phyloP scores from a whole-genome alignment of 441 rosid genomes.

The Kokia cookei region DNA sequence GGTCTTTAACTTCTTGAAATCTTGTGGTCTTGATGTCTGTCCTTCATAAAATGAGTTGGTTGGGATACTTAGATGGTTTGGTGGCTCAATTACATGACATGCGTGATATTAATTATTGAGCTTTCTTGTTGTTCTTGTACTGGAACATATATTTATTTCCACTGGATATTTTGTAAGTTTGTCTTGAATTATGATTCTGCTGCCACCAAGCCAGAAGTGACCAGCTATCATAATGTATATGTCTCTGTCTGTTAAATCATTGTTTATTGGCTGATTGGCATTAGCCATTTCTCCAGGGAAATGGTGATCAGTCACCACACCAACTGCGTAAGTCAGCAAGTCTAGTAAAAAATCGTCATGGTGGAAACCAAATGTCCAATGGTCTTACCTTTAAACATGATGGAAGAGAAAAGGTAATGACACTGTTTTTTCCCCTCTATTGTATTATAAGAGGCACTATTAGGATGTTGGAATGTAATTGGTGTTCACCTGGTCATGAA shows the following conservation, averaged over 20 bases:
- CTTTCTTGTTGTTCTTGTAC: neutral
- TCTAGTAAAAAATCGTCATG: conserved; percentile 39
- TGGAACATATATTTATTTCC: neutral
- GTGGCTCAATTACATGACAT: neutral
- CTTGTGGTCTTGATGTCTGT: neutral
- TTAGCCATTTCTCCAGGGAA: conserved; percentile 40
- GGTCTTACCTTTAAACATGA: conserved; percentile 55
- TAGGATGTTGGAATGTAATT: neutral
- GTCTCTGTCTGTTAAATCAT: neutral
- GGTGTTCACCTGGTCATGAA: neutral
- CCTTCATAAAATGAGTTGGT: neutral
- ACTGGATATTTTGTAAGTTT: neutral
- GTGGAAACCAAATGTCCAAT: conserved; percentile 51
- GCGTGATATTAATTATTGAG: neutral
- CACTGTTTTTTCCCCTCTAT: neutral
- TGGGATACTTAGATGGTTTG: neutral
- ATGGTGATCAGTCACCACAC: conserved; percentile 61
- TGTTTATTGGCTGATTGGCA: neutral
- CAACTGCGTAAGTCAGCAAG: conserved; percentile 39
- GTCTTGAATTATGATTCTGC: neutral
- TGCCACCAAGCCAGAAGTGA: neutral
- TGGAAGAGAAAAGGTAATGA: conserved; percentile 71
- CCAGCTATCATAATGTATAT: neutral
- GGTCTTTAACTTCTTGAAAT: neutral
- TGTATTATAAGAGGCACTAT: neutral